These are phyloP conservation scores for Rubroshorea leprosula DNA, from an alignment of 345 rosid genomes.

Conservation along the genomic window DNA sequence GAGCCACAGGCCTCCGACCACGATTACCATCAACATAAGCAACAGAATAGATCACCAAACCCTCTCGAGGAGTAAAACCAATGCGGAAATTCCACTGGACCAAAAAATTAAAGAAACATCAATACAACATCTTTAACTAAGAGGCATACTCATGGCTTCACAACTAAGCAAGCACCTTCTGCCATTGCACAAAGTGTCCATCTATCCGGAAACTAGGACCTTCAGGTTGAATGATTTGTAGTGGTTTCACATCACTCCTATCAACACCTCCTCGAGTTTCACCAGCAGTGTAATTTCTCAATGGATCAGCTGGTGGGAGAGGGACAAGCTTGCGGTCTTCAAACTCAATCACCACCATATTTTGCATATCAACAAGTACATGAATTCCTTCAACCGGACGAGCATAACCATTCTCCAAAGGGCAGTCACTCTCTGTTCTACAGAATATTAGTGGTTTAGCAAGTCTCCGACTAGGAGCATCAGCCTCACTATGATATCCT, in stretches of 20 bases:
- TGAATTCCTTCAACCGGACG: slow-evolving; percentile 70
- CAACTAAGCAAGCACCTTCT: slow-evolving; percentile 38
- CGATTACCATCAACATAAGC: slow-evolving; percentile 68
- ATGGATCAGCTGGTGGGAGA: slow-evolving; percentile 66
- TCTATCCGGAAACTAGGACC: slow-evolving; percentile 71
- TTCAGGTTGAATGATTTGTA: slow-evolving; percentile 68
- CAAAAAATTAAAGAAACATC: not conserved
- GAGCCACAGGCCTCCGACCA: slow-evolving; percentile 71
- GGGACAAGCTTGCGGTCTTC: slow-evolving; percentile 70
- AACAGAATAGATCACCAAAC: slow-evolving; percentile 60
- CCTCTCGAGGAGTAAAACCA: slow-evolving; percentile 80
- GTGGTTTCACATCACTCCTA: slow-evolving; percentile 66
- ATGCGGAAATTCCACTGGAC: slow-evolving; percentile 71
- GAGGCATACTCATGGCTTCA: not conserved
- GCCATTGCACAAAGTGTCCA: slow-evolving; percentile 64
- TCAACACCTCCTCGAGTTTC: slow-evolving; percentile 70
- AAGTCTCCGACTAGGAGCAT: slow-evolving; percentile 68
- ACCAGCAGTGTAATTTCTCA: slow-evolving; percentile 67
- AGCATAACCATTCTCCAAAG: slow-evolving; percentile 76
- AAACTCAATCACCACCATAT: slow-evolving; percentile 67
- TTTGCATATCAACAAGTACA: slow-evolving; percentile 73
- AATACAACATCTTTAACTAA: slow-evolving; percentile 7
- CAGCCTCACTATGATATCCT: slow-evolving; percentile 66
- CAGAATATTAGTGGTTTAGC: slow-evolving; percentile 65
- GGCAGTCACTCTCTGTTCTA: slow-evolving; percentile 68